phyloP scores from a whole-genome alignment of 306 rosid species.

The Ormosia semicastrata region DNA sequence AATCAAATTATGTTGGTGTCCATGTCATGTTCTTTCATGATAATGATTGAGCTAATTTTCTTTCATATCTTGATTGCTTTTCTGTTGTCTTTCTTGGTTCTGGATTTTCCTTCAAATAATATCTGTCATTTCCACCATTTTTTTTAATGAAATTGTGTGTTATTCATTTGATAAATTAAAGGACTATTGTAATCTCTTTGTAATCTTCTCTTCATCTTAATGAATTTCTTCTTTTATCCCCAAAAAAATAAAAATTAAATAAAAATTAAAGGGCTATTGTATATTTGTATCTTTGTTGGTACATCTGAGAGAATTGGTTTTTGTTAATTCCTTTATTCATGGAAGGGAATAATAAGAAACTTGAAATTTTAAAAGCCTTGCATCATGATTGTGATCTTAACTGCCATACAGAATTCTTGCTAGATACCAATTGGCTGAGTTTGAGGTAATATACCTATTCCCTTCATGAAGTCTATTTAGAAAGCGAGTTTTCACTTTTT shows the following conservation, averaged over 20 bases:
- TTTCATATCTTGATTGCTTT: not conserved
- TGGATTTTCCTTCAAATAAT: not conserved
- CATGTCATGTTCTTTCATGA: not conserved
- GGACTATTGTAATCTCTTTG: not conserved
- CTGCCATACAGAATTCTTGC: slow-evolving; percentile 73
- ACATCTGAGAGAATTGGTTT: slow-evolving; percentile 7
- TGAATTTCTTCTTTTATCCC: too few relatives aligned
- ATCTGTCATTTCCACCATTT: not conserved
- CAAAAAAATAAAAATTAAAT: not conserved
- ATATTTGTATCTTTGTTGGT: not conserved
- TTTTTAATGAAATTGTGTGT: not conserved
- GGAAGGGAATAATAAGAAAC: slow-evolving; percentile 11
- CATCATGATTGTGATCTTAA: slow-evolving; percentile 51
- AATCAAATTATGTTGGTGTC: not conserved
- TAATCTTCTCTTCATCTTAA: too few relatives aligned
- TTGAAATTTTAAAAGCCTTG: slow-evolving; percentile 4
- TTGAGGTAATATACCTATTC: slow-evolving; percentile 60
- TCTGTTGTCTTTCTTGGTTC: not conserved
- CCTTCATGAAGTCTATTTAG: not conserved
- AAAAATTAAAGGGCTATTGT: not conserved
- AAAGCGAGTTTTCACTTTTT: not conserved
- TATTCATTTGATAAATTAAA: not conserved
- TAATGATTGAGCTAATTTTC: slow-evolving; percentile 12
- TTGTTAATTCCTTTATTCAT: not conserved
- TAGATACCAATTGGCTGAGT: slow-evolving; percentile 84